Evolutionary conservation across 192 early-diverging fungal genomes (phyloP), one percentile per base, ranked within the genome.

Genomic region (Coemansia sp.): DNA sequence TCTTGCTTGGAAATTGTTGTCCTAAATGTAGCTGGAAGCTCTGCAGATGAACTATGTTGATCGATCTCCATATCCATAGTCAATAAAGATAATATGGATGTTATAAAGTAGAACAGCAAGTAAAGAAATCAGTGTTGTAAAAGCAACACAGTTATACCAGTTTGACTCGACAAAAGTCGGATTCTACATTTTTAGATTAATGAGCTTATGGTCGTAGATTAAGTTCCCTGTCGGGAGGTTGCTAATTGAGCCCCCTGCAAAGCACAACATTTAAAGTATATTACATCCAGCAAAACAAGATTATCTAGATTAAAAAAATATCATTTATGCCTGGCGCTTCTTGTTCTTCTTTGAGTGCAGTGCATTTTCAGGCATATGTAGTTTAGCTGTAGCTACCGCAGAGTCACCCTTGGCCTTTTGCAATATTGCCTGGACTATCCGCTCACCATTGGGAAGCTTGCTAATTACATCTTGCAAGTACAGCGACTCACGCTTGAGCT

Each of bases 1-100:
- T 56, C 61, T 52, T 80, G 77, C 38, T 65, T 70, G 38, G 77
- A 67, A 24, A 80, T 71, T 10, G 77, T 80, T 1, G 65, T 60
- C 48, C 64, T 66, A n/a, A 74, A 62, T 28, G 77, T 67, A 30
- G 51, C 32, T 8, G 27, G 7, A n/a, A 44, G 25, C 2, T 27
- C 30, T 19, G 56, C 38, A 32, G 24, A 49, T 51, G n/a, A 18
- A 14, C 3, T 41, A 30, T 41, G 14, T 28, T 49, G 53, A 31
- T 64, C 62, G 26, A 56, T 49, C n/a, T 56, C 62, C 52, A 64
- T 64, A 19, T 22, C 41, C 24, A 26, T 26, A 2, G 54, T n/a
- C 12, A 5, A 26, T 2, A 56, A 44, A 44, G 12, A 16, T 14
- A n/a, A 16, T 44, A 3, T 44, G 14, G 16, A 44, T 44, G 32